These are phyloP conservation scores for Paulownia fortunei DNA, from an alignment of 257 asterid genomes.

Conservation along the genomic window DNA sequence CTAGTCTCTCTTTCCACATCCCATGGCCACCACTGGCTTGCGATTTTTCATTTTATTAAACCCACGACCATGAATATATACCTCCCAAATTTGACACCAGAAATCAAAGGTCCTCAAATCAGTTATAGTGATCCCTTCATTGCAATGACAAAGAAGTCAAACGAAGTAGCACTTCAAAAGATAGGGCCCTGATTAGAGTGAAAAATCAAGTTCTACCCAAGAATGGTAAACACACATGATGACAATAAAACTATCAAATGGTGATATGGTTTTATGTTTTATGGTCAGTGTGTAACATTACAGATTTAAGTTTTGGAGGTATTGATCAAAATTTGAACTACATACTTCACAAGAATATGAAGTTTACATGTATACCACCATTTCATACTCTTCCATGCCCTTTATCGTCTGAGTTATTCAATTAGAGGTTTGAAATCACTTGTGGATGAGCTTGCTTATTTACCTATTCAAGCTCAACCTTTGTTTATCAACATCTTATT, in stretches of 20 bases:
- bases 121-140: too few relatives aligned
- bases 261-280: too few relatives aligned
- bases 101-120: too few relatives aligned
- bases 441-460: not conserved
- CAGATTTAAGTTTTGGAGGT: too few relatives aligned
- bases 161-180: not conserved
- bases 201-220: not conserved
- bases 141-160: too few relatives aligned
- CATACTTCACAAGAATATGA: not conserved
- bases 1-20: too few relatives aligned
- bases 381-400: not conserved
- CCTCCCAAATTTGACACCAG: too few relatives aligned
- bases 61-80: too few relatives aligned
- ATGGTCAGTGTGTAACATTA: too few relatives aligned
- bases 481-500: not conserved
- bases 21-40: too few relatives aligned
- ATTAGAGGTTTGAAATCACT: not conserved
- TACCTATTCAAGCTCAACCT: not conserved
- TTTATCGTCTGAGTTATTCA: not conserved
- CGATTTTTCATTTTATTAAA: too few relatives aligned
- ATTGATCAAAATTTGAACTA: not conserved
- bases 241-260: not conserved
- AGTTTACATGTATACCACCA: not conserved
- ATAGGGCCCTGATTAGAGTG: too few relatives aligned
- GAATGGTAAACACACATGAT: not conserved